Base-by-base conservation (phyloP, 2,329 filamentous ascomycete species). In the Aspergillus pseudoviridinutans region DNA sequence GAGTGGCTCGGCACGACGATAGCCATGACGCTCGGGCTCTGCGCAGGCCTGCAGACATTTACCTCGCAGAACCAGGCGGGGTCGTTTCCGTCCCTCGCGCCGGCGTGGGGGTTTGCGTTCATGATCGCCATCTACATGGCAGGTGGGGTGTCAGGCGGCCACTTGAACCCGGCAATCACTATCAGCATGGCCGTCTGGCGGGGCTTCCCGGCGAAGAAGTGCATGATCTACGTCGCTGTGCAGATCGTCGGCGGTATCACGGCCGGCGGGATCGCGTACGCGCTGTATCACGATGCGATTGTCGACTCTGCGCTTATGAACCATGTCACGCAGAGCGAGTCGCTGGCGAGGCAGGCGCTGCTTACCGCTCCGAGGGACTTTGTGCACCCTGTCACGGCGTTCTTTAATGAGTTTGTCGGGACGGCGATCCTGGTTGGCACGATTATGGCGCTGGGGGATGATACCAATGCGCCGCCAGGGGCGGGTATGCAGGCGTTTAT, bases 81-180 rank as follows among this genome's bases (percentile, higher is more conserved):
- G 7, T 62, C 61, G 17, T 66, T 63, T 8, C 28, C 60, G 2
- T 57, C 66, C 1, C 58, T 65, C 12, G 62, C 61, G 44, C 54
- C 60, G 1, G 61, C 64, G 9, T 72, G 70, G 69, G 70, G 67
- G 1, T 64, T 72, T 20, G 65, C 58, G 3, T 66, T 71, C 53
- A 72, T 71, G 66, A 57, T 79, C 0, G 79, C 71, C 4, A 78
- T 79, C 57, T 79, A 79, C 52, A 56, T 78, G 3, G 72, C 74
- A 1, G 79, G 78, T 62, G 79, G 79, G 17, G 71, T 80, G 4
- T 79, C 76, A 3, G 79, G 79, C 56, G 77, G 74, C 0, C 79
- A 81, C 54, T 68, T 82, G n/a, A 81, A 80, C 51, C 79, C 79
- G 0, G 76, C 73, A 0, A 71, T 81, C 6, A 77, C 77, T 0